These are phyloP conservation scores for Cutaneotrichosporon sp. DNA, from an alignment of 1,284 basidiomycete species.

Conservation along the genomic window DNA sequence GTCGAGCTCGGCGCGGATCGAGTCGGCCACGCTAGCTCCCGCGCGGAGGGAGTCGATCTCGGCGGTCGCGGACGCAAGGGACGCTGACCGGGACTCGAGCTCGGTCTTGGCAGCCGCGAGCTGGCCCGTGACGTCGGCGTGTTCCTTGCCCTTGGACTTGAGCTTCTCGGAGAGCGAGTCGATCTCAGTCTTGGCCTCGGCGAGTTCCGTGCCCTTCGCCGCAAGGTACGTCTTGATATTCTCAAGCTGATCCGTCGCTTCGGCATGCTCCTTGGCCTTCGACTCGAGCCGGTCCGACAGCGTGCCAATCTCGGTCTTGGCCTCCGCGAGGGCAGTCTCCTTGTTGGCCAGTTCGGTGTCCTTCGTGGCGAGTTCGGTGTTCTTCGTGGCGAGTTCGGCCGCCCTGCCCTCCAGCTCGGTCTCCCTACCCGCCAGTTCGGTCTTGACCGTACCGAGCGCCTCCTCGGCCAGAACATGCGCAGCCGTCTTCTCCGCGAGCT, in stretches of 20 bases:
- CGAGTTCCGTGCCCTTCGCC: not conserved
- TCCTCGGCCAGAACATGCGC: conserved; percentile 6
- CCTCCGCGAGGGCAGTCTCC: not conserved
- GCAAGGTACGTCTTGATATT: conserved; percentile 1
- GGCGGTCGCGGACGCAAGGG: not conserved
- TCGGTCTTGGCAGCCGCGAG: not conserved
- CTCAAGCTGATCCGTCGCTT: conserved; percentile 3
- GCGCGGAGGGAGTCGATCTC: conserved; percentile 20
- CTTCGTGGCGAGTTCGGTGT: not conserved
- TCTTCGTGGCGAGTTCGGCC: conserved; percentile 5
- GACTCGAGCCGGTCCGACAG: not conserved
- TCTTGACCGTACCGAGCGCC: not conserved
- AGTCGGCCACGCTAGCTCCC: conserved; percentile 17
- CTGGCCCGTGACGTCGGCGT: conserved; percentile 4
- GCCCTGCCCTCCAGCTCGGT: not conserved
- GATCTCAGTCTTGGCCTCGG: not conserved
- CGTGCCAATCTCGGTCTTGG: not conserved
- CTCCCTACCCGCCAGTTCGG: not conserved
- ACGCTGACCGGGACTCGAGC: conserved; percentile 3
- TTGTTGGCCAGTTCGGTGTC: not conserved
- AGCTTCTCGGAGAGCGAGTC: conserved; percentile 3
- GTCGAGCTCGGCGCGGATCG: conserved; percentile 12
- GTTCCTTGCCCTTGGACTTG: not conserved
- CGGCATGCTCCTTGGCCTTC: not conserved
- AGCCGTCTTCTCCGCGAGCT: conserved; percentile 3